Evolutionary conservation across 169 alveolate genomes (phyloP), one percentile per base, ranked within the genome.

Genomic region (Perkinsus chesapeaki): DNA sequence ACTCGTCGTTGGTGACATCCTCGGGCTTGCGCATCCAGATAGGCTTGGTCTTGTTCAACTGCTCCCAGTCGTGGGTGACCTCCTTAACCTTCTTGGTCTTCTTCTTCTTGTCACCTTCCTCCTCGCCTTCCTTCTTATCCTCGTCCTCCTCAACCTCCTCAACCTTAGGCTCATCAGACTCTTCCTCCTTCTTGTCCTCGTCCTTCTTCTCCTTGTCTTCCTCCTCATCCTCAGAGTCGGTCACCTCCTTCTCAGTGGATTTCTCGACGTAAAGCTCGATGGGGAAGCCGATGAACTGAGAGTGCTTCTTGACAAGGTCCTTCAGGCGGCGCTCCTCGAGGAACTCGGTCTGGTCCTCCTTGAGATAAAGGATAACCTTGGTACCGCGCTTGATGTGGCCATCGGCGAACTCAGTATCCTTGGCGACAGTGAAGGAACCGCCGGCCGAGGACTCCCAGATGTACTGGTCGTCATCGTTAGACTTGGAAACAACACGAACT

Each of bases 391-490:
- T 97, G 90, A 99, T 94, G 93, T 95, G 95, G 82, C 96, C 98
- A 92, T 93, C 93, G 93, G 82, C 96, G 92, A 23, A 92, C 93
- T 96, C 97, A 82, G 96, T 97, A 92, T 97, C 98, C 95, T 97
- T 97, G 91, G 97, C 96, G 73, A 99, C 99, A 72, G 99, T 98
- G 98, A 99, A 99, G 92, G 99, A 98, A 3, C 99, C 99, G 39
- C 99, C 99, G 91, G 99, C 99, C 12, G 98, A 97, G 38, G 99
- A 98, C 96, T 99, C 99, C 99, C 99, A 99, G 93, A 98, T 98
- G 97, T 98, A 98, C 96, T 98, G 99, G 82, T 97, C 99, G 94
- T 98, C 99, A 82, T 98, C 99, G 95, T 98, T 98, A 96, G 98
- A 97, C 95, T 98, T 98, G 73, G 99, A 96, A 48, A 99, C 97